Percentiles rank a stretch among this genome's conserved stretches.
Evolutionary conservation across 768 basidiomycete species (phyloP).

Genomic region (Boletus huronensis): DNA sequence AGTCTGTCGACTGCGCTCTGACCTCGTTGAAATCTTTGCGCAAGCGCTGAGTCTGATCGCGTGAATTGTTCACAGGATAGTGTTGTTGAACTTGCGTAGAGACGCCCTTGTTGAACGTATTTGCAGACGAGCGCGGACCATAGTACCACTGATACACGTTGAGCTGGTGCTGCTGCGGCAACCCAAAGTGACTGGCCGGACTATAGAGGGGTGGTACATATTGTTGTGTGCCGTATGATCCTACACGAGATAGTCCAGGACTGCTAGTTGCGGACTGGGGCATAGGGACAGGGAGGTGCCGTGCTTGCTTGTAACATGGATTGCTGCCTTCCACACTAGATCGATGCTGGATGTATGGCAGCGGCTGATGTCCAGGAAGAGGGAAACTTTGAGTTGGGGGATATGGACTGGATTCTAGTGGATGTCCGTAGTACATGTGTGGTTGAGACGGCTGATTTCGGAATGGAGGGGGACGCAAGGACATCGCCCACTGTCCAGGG

Average conservation of each 20-base stretch:
- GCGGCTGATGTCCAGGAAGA: constrained; percentile 34
- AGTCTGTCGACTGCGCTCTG: constrained; percentile 13
- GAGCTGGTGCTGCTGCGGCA: constrained; percentile 35
- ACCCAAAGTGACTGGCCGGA: constrained; percentile 35
- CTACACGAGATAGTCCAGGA: constrained; percentile 14
- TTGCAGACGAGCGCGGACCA: constrained; percentile 28
- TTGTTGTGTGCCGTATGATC: constrained; percentile 23
- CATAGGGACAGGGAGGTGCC: constrained; percentile 14
- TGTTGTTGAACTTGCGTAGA: constrained; percentile 32
- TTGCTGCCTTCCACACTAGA: constrained; percentile 33
- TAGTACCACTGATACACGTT: constrained; percentile 51
- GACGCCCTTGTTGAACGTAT: constrained; percentile 27
- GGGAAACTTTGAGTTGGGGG: constrained; percentile 40
- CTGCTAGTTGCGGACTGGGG: constrained; percentile 25
- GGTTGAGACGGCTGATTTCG: constrained; percentile 30
- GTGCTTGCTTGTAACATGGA: constrained; percentile 22
- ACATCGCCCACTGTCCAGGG: constrained; percentile 46
- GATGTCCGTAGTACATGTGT: constrained; percentile 33
- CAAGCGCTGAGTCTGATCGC: constrained; percentile 9
- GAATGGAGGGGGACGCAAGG: constrained; percentile 36
- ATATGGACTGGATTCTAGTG: constrained; percentile 36
- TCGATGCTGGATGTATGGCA: constrained; percentile 40
- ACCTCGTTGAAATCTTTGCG: constrained; percentile 22
- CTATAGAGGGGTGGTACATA: constrained; percentile 22
- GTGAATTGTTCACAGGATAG: constrained; percentile 33